Evolutionary conservation across 1,139 yeast species (phyloP), one percentile per base, ranked within the genome.

Genomic region (Wickerhamomyces sp.): DNA sequence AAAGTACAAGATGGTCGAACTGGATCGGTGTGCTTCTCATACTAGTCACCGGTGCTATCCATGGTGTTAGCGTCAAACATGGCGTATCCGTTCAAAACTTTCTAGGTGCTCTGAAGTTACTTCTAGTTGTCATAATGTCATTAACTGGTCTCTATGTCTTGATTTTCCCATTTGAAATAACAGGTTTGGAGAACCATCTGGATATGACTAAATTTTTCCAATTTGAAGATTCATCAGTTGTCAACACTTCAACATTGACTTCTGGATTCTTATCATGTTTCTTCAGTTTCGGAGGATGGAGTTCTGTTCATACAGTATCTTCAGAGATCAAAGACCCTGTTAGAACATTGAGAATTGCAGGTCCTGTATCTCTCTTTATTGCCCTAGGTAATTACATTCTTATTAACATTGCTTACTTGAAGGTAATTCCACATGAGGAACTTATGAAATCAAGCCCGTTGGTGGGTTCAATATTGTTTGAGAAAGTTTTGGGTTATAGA

Each of bases 231-330:
- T 36, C 50, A 49, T 41, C 49, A 1, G 41, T 58, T 0, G 65
- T 73, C 0, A 58, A 72, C 3, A 41, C 68, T 1, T 64, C 82
- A 0, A 66, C 75, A 1, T 63, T 78, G 44, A 72, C 83, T 0
- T 63, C 76, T 40, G 82, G 82, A 0, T 68, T 78, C 20, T 68
- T 78, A 16, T 76, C 75, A 51, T 79, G 82, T 3, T 67, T 76
- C 41, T 79, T 76, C 60, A 76, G 82, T 6, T 77, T 72, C 44
- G 67, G 76, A 3, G 87, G 87, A 3, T 79, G 86, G 86, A 77
- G 72, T 48, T 63, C 76, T 16, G 81, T 78, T 6, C 85, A 79
- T 52, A 70, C 79, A 0, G 81, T 77, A 13, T 67, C 81, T 1
- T 75, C 76, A 38, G 87, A 80, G 51, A 74, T 79, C 28, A 72